Conservation (phyloP, 2,329 filamentous ascomycete species). For the Apiospora malaysiana region DNA sequence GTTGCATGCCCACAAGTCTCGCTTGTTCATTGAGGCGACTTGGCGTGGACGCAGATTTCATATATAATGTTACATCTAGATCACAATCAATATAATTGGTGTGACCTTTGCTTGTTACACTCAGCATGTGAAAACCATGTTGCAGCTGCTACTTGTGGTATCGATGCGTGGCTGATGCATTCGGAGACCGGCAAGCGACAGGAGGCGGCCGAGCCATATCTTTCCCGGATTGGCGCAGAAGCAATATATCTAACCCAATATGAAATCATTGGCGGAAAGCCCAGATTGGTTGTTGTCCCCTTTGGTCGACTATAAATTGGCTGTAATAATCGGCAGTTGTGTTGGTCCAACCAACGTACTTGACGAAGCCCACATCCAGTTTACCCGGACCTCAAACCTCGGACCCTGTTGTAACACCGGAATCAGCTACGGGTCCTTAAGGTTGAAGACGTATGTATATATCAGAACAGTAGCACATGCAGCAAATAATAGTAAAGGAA, state of each 20-base stretch:
- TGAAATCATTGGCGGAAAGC: not conserved
- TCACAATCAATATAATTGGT: not conserved
- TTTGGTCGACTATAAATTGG: not conserved
- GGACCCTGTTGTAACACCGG: not conserved
- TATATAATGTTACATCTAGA: not conserved
- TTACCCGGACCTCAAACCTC: not conserved
- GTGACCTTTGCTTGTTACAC: not conserved
- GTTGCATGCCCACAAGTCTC: not conserved
- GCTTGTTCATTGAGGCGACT: not conserved
- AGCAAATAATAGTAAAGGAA: not conserved
- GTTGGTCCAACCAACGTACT: not conserved
- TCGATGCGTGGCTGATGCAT: constrained; percentile 20
- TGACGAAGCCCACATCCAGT: not conserved
- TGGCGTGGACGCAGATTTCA: not conserved
- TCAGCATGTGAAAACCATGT: not conserved
- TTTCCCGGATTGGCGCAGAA: not conserved
- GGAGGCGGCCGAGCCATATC: not conserved
- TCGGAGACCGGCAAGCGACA: constrained; percentile 7
- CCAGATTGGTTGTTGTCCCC: not conserved
- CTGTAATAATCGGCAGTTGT: not conserved
- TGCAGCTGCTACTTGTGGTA: not conserved
- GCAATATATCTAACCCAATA: not conserved
- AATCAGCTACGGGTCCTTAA: not conserved
- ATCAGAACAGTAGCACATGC: too few species aligned
- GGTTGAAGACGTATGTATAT: not conserved